Conservation (phyloP, 176 grass and related monocot species). For the Avena eriantha region DNA sequence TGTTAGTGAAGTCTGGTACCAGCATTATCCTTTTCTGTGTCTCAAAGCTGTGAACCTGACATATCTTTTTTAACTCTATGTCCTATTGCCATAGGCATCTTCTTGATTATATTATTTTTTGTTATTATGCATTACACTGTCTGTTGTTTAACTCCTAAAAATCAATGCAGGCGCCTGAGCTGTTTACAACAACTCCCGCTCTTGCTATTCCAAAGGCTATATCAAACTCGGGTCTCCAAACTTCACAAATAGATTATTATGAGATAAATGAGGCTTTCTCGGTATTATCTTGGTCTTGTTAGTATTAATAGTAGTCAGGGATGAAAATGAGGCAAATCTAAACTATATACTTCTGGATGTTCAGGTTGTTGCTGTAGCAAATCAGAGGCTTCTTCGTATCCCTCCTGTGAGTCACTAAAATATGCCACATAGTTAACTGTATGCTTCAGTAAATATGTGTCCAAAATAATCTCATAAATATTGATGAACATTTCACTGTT, state of each 20-base stretch:
- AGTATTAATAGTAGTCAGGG: background rate
- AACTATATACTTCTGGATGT: slow-evolving; percentile 28
- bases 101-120: slow-evolving; percentile 18
- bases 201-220: slow-evolving; percentile 97
- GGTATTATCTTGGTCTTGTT: slow-evolving; percentile 51
- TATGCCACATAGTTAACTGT: background rate
- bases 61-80: background rate
- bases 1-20: background rate
- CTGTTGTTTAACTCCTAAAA: background rate
- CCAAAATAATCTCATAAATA: slow-evolving; percentile 4
- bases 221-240: slow-evolving; percentile 75
- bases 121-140: background rate
- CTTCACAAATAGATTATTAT: slow-evolving; percentile 88
- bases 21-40: background rate
- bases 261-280: slow-evolving; percentile 98
- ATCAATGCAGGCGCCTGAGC: slow-evolving; percentile 79
- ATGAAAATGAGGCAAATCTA: slow-evolving; percentile 32
- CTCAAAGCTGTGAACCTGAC: background rate
- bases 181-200: slow-evolving; percentile 88
- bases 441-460: background rate
- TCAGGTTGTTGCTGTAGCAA: slow-evolving; percentile 91
- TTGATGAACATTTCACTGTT: slow-evolving; percentile 20
- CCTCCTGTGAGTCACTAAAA: slow-evolving; percentile 64
- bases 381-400: slow-evolving; percentile 91
- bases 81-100: background rate